Evolutionary conservation across 169 alveolate genomes (phyloP).

Genomic region (Plasmodium cynomolgi): DNA sequence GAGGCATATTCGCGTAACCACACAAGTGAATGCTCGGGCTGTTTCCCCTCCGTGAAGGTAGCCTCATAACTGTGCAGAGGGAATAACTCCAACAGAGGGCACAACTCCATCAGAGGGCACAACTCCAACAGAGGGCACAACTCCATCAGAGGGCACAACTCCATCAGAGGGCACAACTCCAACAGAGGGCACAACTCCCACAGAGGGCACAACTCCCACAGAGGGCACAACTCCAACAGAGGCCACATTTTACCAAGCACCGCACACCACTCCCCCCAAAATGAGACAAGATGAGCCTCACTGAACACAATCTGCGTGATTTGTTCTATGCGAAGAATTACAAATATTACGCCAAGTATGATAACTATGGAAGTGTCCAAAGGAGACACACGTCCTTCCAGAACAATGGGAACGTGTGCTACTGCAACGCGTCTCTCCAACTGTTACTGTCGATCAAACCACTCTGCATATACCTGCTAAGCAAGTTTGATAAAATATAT

Average conservation of each 20-base stretch:
- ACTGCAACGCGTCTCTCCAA: slow-evolving; percentile 71
- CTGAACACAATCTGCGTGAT: slow-evolving; percentile 28
- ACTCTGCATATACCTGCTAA: slow-evolving; percentile 49
- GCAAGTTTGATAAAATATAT: slow-evolving; percentile 21
- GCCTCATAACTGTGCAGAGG: neutral
- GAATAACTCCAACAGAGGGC: too few relatives aligned
- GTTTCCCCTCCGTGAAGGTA: neutral
- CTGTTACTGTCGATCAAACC: slow-evolving; percentile 62
- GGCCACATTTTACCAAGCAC: neutral
- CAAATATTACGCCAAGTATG: slow-evolving; percentile 43
- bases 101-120: too few relatives aligned
- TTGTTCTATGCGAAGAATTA: slow-evolving; percentile 26
- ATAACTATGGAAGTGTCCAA: slow-evolving; percentile 21
- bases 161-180: too few relatives aligned
- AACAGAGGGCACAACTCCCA: too few relatives aligned
- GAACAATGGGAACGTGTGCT: slow-evolving; percentile 64
- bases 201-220: too few relatives aligned
- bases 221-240: neutral
- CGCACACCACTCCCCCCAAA: neutral
- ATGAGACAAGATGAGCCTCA: slow-evolving; percentile 65
- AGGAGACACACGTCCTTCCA: slow-evolving; percentile 44
- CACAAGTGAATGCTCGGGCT: neutral
- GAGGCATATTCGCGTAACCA: neutral
- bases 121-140: too few relatives aligned
- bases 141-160: too few relatives aligned